Base-by-base conservation (phyloP, 148 eudicot genomes). In the Talinum fruticosum region DNA sequence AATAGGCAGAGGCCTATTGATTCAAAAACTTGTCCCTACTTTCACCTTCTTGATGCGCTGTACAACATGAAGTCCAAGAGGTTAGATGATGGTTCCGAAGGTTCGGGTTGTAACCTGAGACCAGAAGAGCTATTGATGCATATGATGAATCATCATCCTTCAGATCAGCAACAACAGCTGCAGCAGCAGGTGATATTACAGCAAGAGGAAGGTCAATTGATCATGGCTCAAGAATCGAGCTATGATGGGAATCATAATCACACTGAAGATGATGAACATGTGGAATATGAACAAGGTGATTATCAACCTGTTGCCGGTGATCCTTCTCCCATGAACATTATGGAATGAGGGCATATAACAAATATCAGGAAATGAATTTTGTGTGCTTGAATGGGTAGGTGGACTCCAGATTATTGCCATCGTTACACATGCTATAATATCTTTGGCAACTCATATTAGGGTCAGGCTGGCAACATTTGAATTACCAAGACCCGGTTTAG, bases 11-110 rank as follows among this genome's bases (percentile, higher is more conserved):
- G 92, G 81, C 87, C 92, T n/a, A 78, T 81, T 29, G 93, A 91
- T 81, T 89, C 93, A 49, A 93, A 91, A 81, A 89, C 97, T 36
- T 93, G 97, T 73, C 88, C 93, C 10, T 93, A 93, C 72, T 93
- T 89, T 67, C 80, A 89, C 78, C 83, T 83, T 74, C 95, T 93
- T 12, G 95, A 93, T 74, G 79, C 90, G 0, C 69, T 93, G 0
- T 84, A 91, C 66, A 79, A 65, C 72, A 73, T 69, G 82, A 92
- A 80, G 76, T 14, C 84, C 51, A 88, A 86, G 85, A 87, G 71
- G 74, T 69, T 59, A 44, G 83, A 77, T 35, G 71, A 79, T 37
- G 84, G 54, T 73, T 79, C 82, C 30, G 90, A 83, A 15, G 76
- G 59, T 76, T 83, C 88, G 14, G 84, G 84, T 66, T 74, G 73